These are phyloP conservation scores for Globisporangium irregulare DNA, from an alignment of 352 stramenopile species.

Conservation along the genomic window DNA sequence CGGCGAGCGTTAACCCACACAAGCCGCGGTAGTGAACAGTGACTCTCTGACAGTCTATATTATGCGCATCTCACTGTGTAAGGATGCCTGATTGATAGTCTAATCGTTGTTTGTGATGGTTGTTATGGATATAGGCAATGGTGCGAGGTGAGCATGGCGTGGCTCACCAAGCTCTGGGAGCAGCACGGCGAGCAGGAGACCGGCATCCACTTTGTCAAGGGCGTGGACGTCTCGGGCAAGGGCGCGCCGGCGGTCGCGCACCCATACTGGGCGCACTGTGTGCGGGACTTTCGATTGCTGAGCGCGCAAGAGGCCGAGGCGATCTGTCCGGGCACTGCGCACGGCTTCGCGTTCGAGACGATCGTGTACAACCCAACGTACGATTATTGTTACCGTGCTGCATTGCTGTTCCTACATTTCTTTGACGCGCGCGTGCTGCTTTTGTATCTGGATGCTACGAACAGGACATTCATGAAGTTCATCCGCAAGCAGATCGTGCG, in stretches of 20 bases:
- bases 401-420: background rate
- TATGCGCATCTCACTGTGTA: no score
- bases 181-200: conserved; percentile 37
- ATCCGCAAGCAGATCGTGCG: conserved; percentile 38
- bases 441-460: background rate
- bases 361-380: conserved; percentile 67
- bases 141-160: conserved; percentile 63
- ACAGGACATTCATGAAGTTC: conserved; percentile 51
- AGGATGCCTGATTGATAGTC: no score
- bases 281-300: conserved; percentile 53
- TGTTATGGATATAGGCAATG: conserved; percentile 34
- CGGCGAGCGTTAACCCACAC: conserved; percentile 28
- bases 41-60: background rate
- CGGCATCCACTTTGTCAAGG: conserved; percentile 53
- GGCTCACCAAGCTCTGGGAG: conserved; percentile 39
- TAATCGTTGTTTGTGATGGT: background rate
- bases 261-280: conserved; percentile 70
- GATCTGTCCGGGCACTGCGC: conserved; percentile 36
- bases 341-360: conserved; percentile 53
- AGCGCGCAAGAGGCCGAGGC: conserved; percentile 31
- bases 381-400: background rate
- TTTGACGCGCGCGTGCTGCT: background rate
- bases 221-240: conserved; percentile 40
- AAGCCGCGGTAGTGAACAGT: conserved; percentile 28
- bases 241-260: conserved; percentile 33